Base-by-base conservation (phyloP, 257 asterid species). In the Buddleja alternifolia region DNA sequence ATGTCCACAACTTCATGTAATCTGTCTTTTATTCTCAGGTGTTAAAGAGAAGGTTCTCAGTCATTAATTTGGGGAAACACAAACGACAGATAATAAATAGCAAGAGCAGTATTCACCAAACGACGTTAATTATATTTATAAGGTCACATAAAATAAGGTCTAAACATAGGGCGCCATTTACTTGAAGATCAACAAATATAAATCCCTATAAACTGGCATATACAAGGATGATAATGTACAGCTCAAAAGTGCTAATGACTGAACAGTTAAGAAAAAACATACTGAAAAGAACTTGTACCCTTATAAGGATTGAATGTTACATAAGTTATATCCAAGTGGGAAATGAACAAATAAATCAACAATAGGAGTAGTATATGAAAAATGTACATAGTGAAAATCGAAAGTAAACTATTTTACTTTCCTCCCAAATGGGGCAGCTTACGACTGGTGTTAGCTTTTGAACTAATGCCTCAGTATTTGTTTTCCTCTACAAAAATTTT, bases 51-150 rank as follows among this genome's bases (percentile, higher is more conserved):
- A 55, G 15, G 37, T 2, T 45, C 21, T 40, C 39, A 19, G 59
- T 11, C 50, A 24, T 51, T 62, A 25, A 61, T 57, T 25, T 8
- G 61, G 25, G 20, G 67, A 36, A 59, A 54, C 44, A n/a, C 40
- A 7, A 37, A 48, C 7, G 72, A 45, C 3, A 29, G 29, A 17
- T 16, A 60, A 60, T 34, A 67, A 39, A 67, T 20, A 53, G 71
- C 62, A 15, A 3, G 34, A 62, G 17, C 15, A 47, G 42, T 53
- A 42, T 42, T 4, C 53, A 55, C 19, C 24, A 64, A 8, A 51
- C n/a, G 50, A 41, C 36, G 57, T 10, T 47, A 75, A 45, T 24
- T 39, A 46, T 11, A 14, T 44, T 14, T n/a, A 8, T 20, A 32
- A 47, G 29, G 40, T 67, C 56, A 8, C 46, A 11, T 29, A 37